Evolutionary conservation across 495 filamentous ascomycete species (phyloP), one percentile per base, ranked within the genome.

Genomic region (Bacidia rubella): DNA sequence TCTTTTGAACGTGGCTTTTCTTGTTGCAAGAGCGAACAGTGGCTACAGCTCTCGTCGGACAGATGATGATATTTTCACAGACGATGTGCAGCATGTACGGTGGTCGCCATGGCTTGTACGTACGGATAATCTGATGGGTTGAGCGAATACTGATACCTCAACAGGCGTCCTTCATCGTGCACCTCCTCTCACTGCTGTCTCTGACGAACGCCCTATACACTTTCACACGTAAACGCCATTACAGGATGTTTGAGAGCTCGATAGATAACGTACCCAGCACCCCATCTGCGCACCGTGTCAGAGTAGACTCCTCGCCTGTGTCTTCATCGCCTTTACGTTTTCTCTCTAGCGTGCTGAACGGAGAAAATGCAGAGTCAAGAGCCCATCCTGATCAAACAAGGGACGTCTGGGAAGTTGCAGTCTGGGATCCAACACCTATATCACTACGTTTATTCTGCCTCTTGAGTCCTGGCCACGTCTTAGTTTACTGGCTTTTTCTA

Each of bases 401-500:
- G 2, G 92, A 98, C 66, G 92, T 98, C 21, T 97, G 93, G 93
- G 89, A 98, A 67, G 64, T 98, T 49, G 77, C 82, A 0, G 76
- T 97, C 15, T 98, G 92, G 92, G 89, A 97, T 60, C 92, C 92
- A 12, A 72, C 85, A 24, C 87, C 92, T 7, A 73, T 94, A 35
- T 86, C 81, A 47, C 66, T 96, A 47, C 79, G 81, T 2, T 68
- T 96, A 2, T 92, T 97, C 63, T 93, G 85, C 57, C 70, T 92
- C 44, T 95, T 98, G 68, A 94, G 88, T 59, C 92, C 92, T 0
- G 87, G 86, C 2, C 92, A 98, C 66, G 76, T 92, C 32, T 70
- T 95, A 26, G 76, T 96, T 39, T 93, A 98, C 67, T 83, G 74
- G 72, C 76, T 95, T 40, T 87, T 88, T 56, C 76, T 98, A 2